phyloP scores from a whole-genome alignment of 345 rosid genomes.

The Eucalyptus pauciflora region DNA sequence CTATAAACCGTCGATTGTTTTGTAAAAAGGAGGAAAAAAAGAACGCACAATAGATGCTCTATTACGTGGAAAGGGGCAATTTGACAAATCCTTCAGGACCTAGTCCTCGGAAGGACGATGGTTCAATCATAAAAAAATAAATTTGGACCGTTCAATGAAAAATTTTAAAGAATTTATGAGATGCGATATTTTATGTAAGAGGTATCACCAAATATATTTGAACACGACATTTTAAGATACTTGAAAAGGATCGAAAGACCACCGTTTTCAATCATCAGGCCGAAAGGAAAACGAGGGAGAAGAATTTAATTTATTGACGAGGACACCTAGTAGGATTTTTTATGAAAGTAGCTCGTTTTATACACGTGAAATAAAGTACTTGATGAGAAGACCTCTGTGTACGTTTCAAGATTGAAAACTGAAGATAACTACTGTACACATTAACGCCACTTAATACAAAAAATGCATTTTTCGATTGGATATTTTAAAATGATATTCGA shows the following conservation, averaged over 20 bases:
- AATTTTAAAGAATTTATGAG: not conserved
- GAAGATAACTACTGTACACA: not conserved
- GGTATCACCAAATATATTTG: not conserved
- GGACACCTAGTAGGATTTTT: not conserved
- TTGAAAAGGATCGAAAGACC: not conserved
- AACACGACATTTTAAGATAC: not conserved
- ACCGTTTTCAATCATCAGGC: not conserved
- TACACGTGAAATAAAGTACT: not conserved
- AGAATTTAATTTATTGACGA: not conserved
- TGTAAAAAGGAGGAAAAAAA: not conserved
- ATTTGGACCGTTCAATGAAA: too few relatives aligned
- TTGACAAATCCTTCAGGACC: not conserved
- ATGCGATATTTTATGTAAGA: not conserved
- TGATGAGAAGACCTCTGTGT: not conserved
- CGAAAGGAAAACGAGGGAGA: not conserved
- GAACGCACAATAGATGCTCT: not conserved
- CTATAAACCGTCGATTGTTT: not conserved
- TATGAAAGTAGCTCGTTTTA: not conserved
- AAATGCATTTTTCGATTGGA: not conserved
- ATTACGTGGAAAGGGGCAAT: not conserved
- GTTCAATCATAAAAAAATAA: not conserved
- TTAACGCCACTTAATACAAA: not conserved
- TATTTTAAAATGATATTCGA: not conserved
- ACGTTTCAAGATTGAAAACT: not conserved
- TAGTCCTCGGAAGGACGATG: not conserved